A percentile compares a stretch with the other conserved stretches of the same genome.
Evolutionary conservation across 495 filamentous ascomycete genomes (phyloP).

Genomic region (Podospora australis): DNA sequence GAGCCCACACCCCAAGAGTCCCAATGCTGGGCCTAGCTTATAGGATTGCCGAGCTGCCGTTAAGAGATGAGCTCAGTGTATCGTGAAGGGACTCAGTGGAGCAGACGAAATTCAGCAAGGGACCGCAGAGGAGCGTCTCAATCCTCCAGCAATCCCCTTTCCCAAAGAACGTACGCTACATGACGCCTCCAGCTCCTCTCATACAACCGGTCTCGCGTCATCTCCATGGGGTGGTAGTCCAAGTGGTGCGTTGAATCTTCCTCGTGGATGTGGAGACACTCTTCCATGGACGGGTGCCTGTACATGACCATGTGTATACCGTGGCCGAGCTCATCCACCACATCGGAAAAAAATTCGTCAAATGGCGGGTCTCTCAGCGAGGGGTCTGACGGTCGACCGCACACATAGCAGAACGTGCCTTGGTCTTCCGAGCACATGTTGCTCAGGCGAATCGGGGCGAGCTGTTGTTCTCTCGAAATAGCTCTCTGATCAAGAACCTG

Average conservation of each 20-base stretch:
- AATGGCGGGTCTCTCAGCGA: neutral
- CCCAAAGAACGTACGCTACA: neutral
- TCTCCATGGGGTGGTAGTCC: neutral
- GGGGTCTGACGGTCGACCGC: neutral
- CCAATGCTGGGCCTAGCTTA: no score
- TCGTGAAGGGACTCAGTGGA: no score
- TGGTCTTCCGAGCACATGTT: neutral
- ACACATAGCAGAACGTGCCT: neutral
- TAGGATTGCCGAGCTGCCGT: no score
- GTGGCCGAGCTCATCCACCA: neutral
- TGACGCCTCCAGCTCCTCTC: neutral
- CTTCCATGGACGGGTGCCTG: neutral
- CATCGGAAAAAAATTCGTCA: neutral
- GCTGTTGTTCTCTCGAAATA: neutral
- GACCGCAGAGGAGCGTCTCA: no score
- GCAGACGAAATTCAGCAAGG: no score
- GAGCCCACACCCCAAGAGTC: no score
- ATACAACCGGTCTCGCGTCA: neutral
- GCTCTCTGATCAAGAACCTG: neutral
- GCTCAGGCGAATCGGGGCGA: neutral
- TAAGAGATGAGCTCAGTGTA: no score
- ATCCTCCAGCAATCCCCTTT: neutral
- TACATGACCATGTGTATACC: neutral
- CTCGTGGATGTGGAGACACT: neutral
- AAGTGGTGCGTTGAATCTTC: neutral